These are phyloP conservation scores for Betula pendula DNA, from an alignment of 306 rosid species.

Conservation along the genomic window DNA sequence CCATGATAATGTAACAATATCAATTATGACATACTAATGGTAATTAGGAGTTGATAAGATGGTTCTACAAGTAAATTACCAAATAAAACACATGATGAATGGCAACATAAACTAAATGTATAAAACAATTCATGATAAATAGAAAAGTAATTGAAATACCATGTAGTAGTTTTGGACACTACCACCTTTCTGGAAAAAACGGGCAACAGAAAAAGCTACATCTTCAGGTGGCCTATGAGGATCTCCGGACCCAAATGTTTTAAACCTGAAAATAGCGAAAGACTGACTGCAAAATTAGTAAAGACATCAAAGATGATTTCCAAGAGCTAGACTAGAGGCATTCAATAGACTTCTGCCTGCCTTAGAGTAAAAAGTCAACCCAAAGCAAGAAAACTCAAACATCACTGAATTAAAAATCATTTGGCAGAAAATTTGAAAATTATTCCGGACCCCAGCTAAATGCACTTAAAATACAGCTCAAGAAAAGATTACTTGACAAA, in stretches of 20 bases:
- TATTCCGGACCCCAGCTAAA: neutral
- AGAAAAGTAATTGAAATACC: slow-evolving; percentile 43
- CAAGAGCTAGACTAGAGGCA: slow-evolving; percentile 20
- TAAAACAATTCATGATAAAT: neutral
- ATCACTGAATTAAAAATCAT: slow-evolving; percentile 16
- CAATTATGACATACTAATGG: neutral
- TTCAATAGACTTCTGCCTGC: neutral
- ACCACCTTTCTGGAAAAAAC: slow-evolving; percentile 97
- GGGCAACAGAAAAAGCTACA: slow-evolving; percentile 87
- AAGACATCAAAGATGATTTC: slow-evolving; percentile 17
- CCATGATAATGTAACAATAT: neutral
- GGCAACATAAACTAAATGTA: neutral
- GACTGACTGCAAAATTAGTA: slow-evolving; percentile 16
- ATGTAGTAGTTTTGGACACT: slow-evolving; percentile 90
- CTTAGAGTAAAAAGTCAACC: neutral
- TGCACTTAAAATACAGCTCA: neutral
- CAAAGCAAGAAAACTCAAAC: slow-evolving; percentile 12
- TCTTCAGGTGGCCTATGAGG: slow-evolving; percentile 96
- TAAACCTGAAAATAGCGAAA: slow-evolving; percentile 61
- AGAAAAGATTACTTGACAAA: neutral
- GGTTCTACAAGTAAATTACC: neutral
- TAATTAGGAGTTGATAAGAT: neutral
- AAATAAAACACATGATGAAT: slow-evolving; percentile 1
- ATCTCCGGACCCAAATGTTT: slow-evolving; percentile 89
- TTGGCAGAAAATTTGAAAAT: neutral